Conservation (phyloP, 768 basidiomycete genomes). For the Kwoniella mangroviensis region DNA sequence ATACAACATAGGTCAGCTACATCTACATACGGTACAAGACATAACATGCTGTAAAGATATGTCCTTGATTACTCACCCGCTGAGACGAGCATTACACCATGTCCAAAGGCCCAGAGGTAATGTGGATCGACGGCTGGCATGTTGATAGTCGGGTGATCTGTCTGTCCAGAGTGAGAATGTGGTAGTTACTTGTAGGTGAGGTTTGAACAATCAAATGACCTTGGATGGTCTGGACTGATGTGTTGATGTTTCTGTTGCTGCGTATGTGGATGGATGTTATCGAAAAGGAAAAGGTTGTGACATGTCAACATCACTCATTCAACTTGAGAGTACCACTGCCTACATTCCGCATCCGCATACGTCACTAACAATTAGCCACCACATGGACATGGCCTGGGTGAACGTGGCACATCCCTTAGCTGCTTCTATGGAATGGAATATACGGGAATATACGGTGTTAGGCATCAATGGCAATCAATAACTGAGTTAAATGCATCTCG, state of each 20-base stretch:
- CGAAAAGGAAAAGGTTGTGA: background rate
- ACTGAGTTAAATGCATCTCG: no score
- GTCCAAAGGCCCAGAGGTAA: conserved; percentile 58
- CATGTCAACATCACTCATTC: background rate
- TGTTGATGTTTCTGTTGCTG: background rate
- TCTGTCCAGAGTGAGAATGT: background rate
- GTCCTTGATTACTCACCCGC: conserved; percentile 40
- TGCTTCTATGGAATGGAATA: background rate
- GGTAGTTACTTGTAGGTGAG: background rate
- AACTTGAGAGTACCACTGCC: conserved; percentile 1
- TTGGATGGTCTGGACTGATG: background rate
- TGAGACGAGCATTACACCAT: conserved; percentile 50
- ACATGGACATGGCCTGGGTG: background rate
- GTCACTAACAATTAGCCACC: background rate
- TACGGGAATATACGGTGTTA: background rate
- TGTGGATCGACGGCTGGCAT: conserved; percentile 48
- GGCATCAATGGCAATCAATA: no score
- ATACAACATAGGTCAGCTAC: background rate
- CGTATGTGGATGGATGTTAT: background rate
- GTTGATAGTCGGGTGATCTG: background rate
- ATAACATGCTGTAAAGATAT: background rate
- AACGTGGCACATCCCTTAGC: background rate
- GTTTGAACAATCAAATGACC: background rate
- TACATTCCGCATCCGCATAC: conserved; percentile 8
- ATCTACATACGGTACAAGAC: background rate